Conservation (phyloP, 495 filamentous ascomycete genomes). For the Penicillium tannophilum region DNA sequence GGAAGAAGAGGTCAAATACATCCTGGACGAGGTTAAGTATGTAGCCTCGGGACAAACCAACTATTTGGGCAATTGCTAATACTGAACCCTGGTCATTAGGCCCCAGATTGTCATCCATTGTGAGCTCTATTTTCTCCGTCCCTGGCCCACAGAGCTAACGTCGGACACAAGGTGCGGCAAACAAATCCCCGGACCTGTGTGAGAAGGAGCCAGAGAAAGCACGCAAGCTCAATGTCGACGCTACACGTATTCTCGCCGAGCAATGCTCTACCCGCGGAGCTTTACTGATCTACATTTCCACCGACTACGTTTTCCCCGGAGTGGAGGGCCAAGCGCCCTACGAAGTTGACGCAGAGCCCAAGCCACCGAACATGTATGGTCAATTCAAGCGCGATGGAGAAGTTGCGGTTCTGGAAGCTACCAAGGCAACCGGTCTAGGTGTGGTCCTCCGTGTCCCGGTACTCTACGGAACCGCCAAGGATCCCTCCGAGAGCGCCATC, state of each 20-base stretch:
- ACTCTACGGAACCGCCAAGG: slow-evolving; percentile 70
- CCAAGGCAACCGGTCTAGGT: slow-evolving; percentile 52
- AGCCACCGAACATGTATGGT: slow-evolving; percentile 84
- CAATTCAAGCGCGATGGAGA: slow-evolving; percentile 88
- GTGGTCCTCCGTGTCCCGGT: slow-evolving; percentile 86
- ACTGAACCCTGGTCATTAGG: slow-evolving; percentile 42
- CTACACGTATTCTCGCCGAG: slow-evolving; percentile 66
- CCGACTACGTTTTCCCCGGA: slow-evolving; percentile 92
- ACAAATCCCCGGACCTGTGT: slow-evolving; percentile 84
- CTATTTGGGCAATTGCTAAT: slow-evolving; percentile 9
- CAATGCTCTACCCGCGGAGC: slow-evolving; percentile 62
- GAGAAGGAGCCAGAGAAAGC: slow-evolving; percentile 77
- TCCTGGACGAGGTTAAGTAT: slow-evolving; percentile 59
- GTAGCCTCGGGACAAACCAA: slow-evolving; percentile 12
- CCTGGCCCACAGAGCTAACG: slow-evolving; percentile 15
- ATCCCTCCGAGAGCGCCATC: slow-evolving; percentile 73
- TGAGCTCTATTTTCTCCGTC: slow-evolving; percentile 37
- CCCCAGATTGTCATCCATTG: slow-evolving; percentile 85
- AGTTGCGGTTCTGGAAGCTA: slow-evolving; percentile 65
- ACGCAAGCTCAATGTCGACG: slow-evolving; percentile 72
- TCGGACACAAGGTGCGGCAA: slow-evolving; percentile 70
- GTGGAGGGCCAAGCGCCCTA: slow-evolving; percentile 84
- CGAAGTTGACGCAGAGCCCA: slow-evolving; percentile 60
- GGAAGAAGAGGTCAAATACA: slow-evolving; percentile 57
- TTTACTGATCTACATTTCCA: slow-evolving; percentile 88